A percentile compares a stretch with the other conserved stretches of the same genome.
These are phyloP conservation scores for Sanchytrium tribonematis DNA, from an alignment of 371 early-diverging fungal species.

Conservation along the genomic window DNA sequence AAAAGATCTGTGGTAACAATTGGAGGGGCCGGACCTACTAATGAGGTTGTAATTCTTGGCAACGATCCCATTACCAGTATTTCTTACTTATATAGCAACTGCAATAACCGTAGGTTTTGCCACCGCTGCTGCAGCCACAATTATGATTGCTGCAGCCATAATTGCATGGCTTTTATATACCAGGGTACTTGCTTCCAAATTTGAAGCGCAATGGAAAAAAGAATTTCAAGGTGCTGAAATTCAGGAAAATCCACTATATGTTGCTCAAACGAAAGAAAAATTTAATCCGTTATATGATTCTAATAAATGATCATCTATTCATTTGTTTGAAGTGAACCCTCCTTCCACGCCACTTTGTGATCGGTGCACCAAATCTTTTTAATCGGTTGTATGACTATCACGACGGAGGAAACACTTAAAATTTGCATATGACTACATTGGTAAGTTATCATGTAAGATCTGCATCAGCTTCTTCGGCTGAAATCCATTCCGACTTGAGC, in stretches of 20 bases:
- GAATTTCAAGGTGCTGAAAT: conserved; percentile 3
- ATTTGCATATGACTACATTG: too few relatives aligned
- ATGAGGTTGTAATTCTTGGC: background rate
- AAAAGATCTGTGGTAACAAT: conserved; percentile 1
- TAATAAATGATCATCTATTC: background rate
- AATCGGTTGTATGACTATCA: too few relatives aligned
- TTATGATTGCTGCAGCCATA: background rate
- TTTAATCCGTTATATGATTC: conserved; percentile 5
- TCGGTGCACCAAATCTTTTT: too few relatives aligned
- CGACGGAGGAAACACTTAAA: too few relatives aligned
- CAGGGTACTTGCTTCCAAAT: conserved; percentile 4
- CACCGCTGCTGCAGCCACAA: background rate
- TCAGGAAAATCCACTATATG: conserved; percentile 6
- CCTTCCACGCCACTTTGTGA: too few relatives aligned
- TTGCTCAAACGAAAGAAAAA: conserved; percentile 2
- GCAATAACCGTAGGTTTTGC: conserved; percentile 3
- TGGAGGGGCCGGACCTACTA: background rate
- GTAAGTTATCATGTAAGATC: background rate
- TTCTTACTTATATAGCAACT: background rate
- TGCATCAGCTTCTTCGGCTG: background rate
- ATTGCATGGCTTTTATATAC: conserved; percentile 4
- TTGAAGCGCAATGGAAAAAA: conserved; percentile 5
- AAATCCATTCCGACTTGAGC: background rate
- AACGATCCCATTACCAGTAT: background rate
- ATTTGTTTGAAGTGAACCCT: background rate